Evolutionary conservation across 441 rosid species (phyloP).

Genomic region (Mallotus repandus): DNA sequence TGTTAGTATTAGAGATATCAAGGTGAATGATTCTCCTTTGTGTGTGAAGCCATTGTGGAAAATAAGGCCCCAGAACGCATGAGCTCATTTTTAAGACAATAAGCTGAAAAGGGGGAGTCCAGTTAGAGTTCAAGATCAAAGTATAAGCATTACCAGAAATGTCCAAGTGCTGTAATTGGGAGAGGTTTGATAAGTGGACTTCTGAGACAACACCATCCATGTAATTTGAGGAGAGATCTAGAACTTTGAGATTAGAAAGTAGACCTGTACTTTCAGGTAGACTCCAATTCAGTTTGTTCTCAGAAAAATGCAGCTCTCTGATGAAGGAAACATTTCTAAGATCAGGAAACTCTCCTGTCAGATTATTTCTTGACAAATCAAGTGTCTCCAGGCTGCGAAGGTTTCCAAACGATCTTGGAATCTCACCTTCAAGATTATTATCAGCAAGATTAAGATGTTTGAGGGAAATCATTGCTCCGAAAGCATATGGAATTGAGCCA

Average conservation of each 20-base stretch:
- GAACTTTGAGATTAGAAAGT: conserved; percentile 12
- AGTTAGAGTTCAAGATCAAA: not conserved
- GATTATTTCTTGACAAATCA: not conserved
- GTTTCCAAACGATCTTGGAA: conserved; percentile 13
- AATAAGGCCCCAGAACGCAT: conserved; percentile 16
- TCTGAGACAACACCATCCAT: conserved; percentile 18
- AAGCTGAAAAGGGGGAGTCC: conserved; percentile 29
- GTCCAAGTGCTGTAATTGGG: conserved; percentile 7
- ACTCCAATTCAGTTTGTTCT: not conserved
- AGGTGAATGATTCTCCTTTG: conserved; percentile 3
- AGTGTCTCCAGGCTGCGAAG: conserved; percentile 17
- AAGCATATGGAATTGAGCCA: not conserved
- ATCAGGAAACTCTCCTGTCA: conserved; percentile 8
- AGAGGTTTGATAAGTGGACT: conserved; percentile 20
- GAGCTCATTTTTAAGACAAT: not conserved
- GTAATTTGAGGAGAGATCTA: conserved; percentile 18
- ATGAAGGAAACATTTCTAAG: not conserved
- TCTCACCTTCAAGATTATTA: conserved; percentile 6
- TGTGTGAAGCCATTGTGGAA: conserved; percentile 30
- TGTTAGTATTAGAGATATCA: conserved; percentile 17
- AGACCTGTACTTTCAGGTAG: conserved; percentile 8
- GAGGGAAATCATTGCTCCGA: not conserved
- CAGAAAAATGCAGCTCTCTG: not conserved
- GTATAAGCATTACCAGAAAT: conserved; percentile 16
- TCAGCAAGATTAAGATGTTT: not conserved